phyloP scores from a whole-genome alignment of 148 eudicot genomes.

The Gaultheria prostrata region DNA sequence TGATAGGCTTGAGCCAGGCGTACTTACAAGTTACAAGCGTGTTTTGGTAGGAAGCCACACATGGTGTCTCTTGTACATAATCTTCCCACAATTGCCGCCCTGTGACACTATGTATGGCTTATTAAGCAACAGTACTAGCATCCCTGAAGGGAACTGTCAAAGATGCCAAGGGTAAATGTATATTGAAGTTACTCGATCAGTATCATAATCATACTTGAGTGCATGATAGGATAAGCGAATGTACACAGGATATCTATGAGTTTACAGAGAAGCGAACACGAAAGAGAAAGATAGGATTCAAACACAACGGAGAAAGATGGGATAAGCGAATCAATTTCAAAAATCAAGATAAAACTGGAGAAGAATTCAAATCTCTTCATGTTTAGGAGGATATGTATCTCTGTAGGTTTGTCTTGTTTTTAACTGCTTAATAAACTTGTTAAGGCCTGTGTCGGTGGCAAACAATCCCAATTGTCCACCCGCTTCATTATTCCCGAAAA shows the following conservation, averaged over 20 bases:
- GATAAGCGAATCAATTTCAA: neutral
- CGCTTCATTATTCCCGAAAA: no score
- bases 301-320: neutral
- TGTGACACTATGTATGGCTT: neutral
- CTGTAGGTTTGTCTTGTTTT: neutral
- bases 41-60: no score
- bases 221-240: no score
- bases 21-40: no score
- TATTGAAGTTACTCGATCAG: neutral
- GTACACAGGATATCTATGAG: no score
- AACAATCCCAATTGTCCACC: no score
- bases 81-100: neutral
- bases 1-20: no score
- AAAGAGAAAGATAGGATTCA: neutral
- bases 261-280: neutral
- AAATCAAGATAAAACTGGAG: neutral
- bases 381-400: neutral
- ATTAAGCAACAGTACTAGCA: neutral
- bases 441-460: no score
- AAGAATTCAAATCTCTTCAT: neutral
- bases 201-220: neutral
- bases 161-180: neutral
- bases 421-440: neutral
- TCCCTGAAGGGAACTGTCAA: neutral
- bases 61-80: neutral